Evolutionary conservation across 2,329 filamentous ascomycete genomes (phyloP), one percentile per base, ranked within the genome.

Genomic region (Aspergillus fructus): DNA sequence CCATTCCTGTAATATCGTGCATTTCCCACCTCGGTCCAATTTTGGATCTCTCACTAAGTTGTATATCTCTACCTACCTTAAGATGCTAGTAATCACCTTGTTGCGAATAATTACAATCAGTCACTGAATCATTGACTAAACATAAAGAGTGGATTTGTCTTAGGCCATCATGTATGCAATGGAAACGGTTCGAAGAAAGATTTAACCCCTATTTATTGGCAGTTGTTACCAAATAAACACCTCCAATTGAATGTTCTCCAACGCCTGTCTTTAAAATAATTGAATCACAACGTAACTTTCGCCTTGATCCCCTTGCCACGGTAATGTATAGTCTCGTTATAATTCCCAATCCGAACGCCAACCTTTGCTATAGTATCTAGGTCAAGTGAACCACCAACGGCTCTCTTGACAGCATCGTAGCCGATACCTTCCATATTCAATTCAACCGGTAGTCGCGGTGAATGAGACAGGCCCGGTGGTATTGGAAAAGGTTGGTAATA

Each of bases 401-500:
- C 93, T 64, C 87, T 86, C 65, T 81, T 85, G 13, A 97, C 80
- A 52, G 90, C 90, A 41, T 91, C 91, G 65, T 93, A 96, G 2
- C 93, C 94, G 11, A 96, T 85, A 13, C 86, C 87, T 13, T 85
- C 87, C 17, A 91, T 70, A 34, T 85, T 87, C 89, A 93, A 93
- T 41, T 89, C 81, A 1, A 97, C 93, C 0, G 93, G 93, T 42
- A 99, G 71, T 56, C 83, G 83, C 1, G 93, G 93, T 0, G 89
- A 90, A 55, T 83, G 76, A 2, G 87, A 89, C 1, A 84, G 71
- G 0, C 92, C 91, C 0, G 93, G 91, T 0, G 88, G 87, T 2
- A 92, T 89, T 2, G 85, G 83, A 67, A 97, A 93, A 0, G 90
- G 85, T 15, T 85, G 71, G 40, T 88, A 81, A 70, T 94, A 91